Evolutionary conservation across 305 asterid genomes (phyloP).

Genomic region (Solanum chacoense): DNA sequence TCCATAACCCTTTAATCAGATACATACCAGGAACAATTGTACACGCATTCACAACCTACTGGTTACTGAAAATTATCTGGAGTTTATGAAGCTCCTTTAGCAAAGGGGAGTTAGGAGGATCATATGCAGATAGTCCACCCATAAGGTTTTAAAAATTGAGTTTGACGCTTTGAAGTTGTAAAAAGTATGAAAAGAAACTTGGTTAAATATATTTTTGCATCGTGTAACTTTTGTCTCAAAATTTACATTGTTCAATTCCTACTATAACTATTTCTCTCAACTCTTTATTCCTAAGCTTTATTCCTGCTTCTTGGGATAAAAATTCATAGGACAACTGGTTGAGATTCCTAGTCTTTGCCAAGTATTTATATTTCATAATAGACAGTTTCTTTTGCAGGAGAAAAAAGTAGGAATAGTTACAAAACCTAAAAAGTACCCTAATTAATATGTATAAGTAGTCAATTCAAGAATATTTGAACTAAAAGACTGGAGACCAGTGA

Average conservation of each 20-base stretch:
- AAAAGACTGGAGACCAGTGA: background rate
- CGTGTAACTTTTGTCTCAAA: background rate
- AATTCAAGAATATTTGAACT: background rate
- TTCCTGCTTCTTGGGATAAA: background rate
- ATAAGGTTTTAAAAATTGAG: background rate
- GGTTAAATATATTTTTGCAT: background rate
- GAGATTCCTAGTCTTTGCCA: background rate
- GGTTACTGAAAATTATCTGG: background rate
- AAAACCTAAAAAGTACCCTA: background rate
- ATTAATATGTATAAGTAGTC: background rate
- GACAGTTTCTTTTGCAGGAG: background rate
- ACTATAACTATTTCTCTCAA: background rate
- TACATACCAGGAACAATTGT: background rate
- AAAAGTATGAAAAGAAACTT: background rate
- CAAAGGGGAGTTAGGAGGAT: background rate
- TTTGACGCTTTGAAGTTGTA: background rate
- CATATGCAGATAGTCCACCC: background rate
- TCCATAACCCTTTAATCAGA: background rate
- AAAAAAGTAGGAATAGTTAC: background rate
- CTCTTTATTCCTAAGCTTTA: background rate
- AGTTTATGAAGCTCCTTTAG: background rate
- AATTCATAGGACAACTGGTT: background rate
- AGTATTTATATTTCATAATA: background rate
- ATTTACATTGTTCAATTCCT: background rate
- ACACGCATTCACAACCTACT: background rate